These are phyloP conservation scores for Schwanniomyces sp. DNA, from an alignment of 805 yeast species.

Conservation along the genomic window DNA sequence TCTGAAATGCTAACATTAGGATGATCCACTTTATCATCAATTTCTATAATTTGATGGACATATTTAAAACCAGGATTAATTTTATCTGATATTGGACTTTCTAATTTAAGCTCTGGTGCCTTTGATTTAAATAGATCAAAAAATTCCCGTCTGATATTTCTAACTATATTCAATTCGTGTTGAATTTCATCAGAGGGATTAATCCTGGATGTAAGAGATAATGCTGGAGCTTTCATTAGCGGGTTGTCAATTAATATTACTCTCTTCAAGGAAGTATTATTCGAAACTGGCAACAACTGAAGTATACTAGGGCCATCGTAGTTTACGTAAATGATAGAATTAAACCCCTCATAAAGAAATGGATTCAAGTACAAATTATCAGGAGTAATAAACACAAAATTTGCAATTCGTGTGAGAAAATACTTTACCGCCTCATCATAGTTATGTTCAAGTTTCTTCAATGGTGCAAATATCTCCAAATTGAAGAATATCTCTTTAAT, in stretches of 20 bases:
- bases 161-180: not conserved
- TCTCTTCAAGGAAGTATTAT: conserved; percentile 2
- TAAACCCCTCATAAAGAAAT: not conserved
- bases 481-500: conserved; percentile 4
- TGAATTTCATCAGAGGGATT: not conserved
- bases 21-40: not conserved
- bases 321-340: conserved; percentile 1
- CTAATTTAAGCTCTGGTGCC: not conserved
- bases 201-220: not conserved
- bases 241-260: conserved; percentile 4
- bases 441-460: conserved; percentile 6
- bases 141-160: conserved; percentile 4
- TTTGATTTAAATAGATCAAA: not conserved
- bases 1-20: conserved; percentile 11
- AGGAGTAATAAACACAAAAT: conserved; percentile 3
- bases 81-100: not conserved
- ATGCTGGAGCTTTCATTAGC: not conserved
- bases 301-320: not conserved
- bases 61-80: conserved; percentile 36
- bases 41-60: conserved; percentile 9
- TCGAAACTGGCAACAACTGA: conserved; percentile 1
- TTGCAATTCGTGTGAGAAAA: conserved; percentile 2
- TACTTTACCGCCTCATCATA: conserved; percentile 1
- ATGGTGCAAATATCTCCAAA: conserved; percentile 6
- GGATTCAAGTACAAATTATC: not conserved